Base-by-base conservation (phyloP, 768 basidiomycete species). In the Mycena pura region DNA sequence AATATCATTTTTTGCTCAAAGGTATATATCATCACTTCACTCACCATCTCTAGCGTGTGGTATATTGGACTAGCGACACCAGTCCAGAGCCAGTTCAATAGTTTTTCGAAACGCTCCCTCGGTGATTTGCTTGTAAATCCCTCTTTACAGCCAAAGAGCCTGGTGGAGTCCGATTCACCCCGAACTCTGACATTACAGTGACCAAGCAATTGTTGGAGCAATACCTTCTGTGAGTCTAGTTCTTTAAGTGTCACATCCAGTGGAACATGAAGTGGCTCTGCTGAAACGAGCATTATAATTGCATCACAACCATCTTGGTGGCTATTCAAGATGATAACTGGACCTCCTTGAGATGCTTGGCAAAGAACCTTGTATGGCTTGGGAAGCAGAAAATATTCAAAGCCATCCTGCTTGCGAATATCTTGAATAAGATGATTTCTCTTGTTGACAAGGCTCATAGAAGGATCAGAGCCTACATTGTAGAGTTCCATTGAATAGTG, bases 311-410 rank as follows among this genome's bases (percentile, higher is more conserved):
- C 9, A 17, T 52, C 53, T 65, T 19, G 21, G 32, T 32, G 48
- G 34, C 25, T 47, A 31, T 62, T 65, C 13, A 67, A 21, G 27
- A 69, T 53, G 21, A 69, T 51, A 28, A 69, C 47, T 7, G 59
- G 65, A 22, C 68, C 68, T 8, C 46, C 39, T 31, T 64, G n/a
- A 10, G 68, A 47, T 8, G 63, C 68, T 24, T 46, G 19, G 21
- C 31, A 46, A 15, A 66, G 53, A 7, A 49, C 43, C 3, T 17
- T 36, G 31, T 62, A 63, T n/a, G 39, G 32, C 5, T 39, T 29
- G n/a, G 58, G 61, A 9, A 38, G 36, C 9, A 63, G 48, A 28
- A 66, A 68, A n/a, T 51, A 29, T 29, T 62, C 55, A 31, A 68
- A 63, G 25, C 59, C 56, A 19, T 46, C 39, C 5, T n/a, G 44